Evolutionary conservation across 495 filamentous ascomycete genomes (phyloP), one percentile per base, ranked within the genome.

Genomic region (Xylaria acuta): DNA sequence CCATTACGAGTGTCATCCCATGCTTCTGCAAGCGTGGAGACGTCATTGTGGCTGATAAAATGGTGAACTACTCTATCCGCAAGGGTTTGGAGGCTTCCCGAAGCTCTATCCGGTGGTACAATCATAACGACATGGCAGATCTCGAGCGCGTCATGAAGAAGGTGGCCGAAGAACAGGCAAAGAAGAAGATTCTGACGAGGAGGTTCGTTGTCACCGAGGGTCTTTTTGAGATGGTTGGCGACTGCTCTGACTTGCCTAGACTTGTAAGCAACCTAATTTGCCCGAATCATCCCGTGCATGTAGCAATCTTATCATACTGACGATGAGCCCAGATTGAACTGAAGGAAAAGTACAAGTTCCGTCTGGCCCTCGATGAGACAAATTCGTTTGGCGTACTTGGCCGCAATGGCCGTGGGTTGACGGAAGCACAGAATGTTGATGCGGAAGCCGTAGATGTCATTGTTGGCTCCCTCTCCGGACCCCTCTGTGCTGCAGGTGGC

Each of bases 201-300:
- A 85, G 96, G 54, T 99, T 99, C 78, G 95, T 99, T 74, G 93
- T 99, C 54, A 98, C 97, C 0, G 96, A 99, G 80, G 97, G 93
- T 5, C 80, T 98, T 47, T 98, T 97, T 75, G 96, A 99, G 84
- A 94, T 90, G 66, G 88, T 92, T 43, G 96, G 96, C 67, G 94
- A 98, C 80, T 91, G 92, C 82, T 88, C 90, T 22, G 88, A 98
- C 79, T 81, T 99, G 71, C 94, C 95, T 5, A 92, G 89, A 76
- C 87, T 98, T 74, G 92, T 97, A 85, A 77, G 92, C 34, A 30
- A 16, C 30, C 25, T 51, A 56, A 22, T 20, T 7, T 27, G 4
- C 18, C 22, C 18, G 9, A 34, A 56, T 25, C 14, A 22, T 32
- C 12, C 16, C 12, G 11, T 11, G 5, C 32, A 9, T 63, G 25